phyloP scores from a whole-genome alignment of 495 filamentous ascomycete genomes.

The Penicillium paradoxum region DNA sequence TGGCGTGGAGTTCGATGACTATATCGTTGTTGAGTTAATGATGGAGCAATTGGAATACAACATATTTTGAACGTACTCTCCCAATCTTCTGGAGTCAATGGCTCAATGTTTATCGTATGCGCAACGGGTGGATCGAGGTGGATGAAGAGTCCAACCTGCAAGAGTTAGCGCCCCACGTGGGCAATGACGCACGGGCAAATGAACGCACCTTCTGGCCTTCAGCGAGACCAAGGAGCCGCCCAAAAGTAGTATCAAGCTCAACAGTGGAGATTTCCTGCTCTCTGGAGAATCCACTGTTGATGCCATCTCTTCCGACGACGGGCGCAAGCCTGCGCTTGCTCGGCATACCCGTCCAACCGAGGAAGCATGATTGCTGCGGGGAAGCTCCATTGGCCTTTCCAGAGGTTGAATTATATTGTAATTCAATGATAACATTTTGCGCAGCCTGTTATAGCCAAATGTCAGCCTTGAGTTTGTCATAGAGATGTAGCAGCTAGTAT shows the following conservation, averaged over 20 bases:
- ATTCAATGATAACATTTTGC: conserved; percentile 94
- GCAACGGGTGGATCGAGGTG: conserved; percentile 87
- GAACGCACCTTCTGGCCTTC: conserved; percentile 78
- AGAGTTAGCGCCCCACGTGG: conserved; percentile 23
- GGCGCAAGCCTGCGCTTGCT: conserved; percentile 76
- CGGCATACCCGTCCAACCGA: conserved; percentile 96
- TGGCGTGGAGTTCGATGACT: conserved; percentile 95
- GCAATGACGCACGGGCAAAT: background rate
- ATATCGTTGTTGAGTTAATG: conserved; percentile 9
- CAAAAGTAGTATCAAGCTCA: conserved; percentile 88
- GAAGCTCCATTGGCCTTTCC: conserved; percentile 39
- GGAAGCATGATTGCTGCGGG: conserved; percentile 64
- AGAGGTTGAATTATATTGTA: conserved; percentile 57
- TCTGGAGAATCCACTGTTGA: conserved; percentile 53
- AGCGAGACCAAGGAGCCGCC: conserved; percentile 67
- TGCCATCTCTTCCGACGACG: conserved; percentile 66
- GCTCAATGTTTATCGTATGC: conserved; percentile 93
- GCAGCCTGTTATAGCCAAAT: conserved; percentile 52
- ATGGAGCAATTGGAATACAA: background rate
- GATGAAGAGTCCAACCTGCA: conserved; percentile 59
- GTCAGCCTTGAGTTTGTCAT: conserved; percentile 12
- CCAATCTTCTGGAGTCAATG: conserved; percentile 91
- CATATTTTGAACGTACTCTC: conserved; percentile 52
- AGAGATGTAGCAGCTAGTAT: background rate
- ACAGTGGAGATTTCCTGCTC: conserved; percentile 71